Evolutionary conservation across 495 filamentous ascomycete genomes (phyloP), one percentile per base, ranked within the genome.

Genomic region (Penicillium ochrochloron): DNA sequence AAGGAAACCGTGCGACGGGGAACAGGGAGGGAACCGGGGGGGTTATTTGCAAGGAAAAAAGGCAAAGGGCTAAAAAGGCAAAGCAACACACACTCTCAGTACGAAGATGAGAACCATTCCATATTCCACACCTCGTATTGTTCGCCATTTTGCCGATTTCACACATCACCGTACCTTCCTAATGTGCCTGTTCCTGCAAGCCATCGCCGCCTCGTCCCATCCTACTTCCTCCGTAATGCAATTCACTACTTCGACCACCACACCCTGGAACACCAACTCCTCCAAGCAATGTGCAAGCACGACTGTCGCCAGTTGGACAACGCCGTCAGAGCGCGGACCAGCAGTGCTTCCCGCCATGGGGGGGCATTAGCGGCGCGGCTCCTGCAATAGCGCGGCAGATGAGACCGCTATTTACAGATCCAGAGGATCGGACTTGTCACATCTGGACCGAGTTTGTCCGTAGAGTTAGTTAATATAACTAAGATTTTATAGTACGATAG

Each of bases 291-390:
- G 54, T 41, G 34, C 39, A 41, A 57, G 34, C 44, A 62, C 31
- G 8, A 3, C 8, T n/a, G 15, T 52, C 25, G 53, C 52, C 69
- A 64, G 60, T 67, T 67, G 59, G 54, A 72, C 65, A 69, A 52
- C 72, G 69, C 72, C 71, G 73, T 75, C 73, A 75, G 71, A 75
- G 71, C 52, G 60, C 64, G 65, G 65, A 70, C 66, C 67, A 67
- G 61, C 53, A 48, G n/a, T n/a, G n/a, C 57, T 68, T 56, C 61
- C 71, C 66, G 61, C 63, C 69, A 66, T 66, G 61, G 66, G 41
- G 58, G 59, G 59, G 1, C 44, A 57, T 66, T 73, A 68, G 73
- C 70, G 72, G 72, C 66, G 71, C 70, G 66, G 63, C 69, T 72
- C 63, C 59, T 64, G 65, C 59, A 74, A 74, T 70, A 73, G 68